Percentiles rank a stretch among this genome's conserved stretches.
Evolutionary conservation across 169 alveolate genomes (phyloP).

Genomic region (Neospora caninum): DNA sequence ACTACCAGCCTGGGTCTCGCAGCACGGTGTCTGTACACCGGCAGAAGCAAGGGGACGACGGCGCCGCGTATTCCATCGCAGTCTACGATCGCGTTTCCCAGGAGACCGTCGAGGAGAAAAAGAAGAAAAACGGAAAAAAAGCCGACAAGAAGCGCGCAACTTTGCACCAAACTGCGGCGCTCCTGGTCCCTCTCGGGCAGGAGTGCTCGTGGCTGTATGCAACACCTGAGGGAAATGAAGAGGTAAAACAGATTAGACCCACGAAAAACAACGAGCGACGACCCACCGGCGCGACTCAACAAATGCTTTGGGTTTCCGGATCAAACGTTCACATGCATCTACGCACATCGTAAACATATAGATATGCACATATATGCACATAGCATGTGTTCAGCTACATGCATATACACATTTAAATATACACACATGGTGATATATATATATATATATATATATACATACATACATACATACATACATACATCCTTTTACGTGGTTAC

Average conservation of each 20-base stretch:
- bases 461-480: no score
- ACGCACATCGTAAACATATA: no score
- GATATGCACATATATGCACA: no score
- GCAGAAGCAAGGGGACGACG: background rate
- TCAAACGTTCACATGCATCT: no score
- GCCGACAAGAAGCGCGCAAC: background rate
- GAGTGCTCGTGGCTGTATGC: conserved; percentile 2
- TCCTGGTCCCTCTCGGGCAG: background rate
- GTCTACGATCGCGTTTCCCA: background rate
- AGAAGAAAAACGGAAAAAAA: background rate
- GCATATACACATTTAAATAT: background rate
- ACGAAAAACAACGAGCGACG: background rate
- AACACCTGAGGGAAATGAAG: background rate
- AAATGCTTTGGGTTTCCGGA: no score
- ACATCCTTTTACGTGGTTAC: no score
- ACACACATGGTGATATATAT: background rate
- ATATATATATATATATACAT: background rate
- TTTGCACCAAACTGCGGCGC: background rate
- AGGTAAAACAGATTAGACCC: background rate
- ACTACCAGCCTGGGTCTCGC: background rate
- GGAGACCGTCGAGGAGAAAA: background rate
- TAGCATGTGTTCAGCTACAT: no score
- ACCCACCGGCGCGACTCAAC: no score
- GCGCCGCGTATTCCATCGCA: background rate
- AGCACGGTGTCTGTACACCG: background rate